Evolutionary conservation across 768 basidiomycete species (phyloP), one percentile per base, ranked within the genome.

Genomic region (Kwoniella heveanensis): DNA sequence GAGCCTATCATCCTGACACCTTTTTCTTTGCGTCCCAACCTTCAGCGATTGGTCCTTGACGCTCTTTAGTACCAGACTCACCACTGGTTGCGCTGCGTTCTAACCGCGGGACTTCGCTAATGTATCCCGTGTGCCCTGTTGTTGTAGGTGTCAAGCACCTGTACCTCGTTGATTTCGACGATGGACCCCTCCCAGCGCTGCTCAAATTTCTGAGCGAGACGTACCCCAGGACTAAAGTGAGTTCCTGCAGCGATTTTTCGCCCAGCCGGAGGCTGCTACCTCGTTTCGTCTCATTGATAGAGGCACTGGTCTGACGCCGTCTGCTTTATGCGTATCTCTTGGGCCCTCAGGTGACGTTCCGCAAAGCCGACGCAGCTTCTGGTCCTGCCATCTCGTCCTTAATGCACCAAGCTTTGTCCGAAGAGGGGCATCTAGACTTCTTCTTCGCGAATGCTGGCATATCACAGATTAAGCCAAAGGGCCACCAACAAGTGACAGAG

Each of bases 371-470:
- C 77, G 93, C 92, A 15, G 88, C 92, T 21, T 87, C 91, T 73
- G 88, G 92, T 57, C 69, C 79, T 13, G 84, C 88, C 10, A 88
- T 96, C 60, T 82, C 85, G 22, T 81, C 80, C 6, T 77, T 92
- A 1, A 92, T 92, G 77, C 81, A 88, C 60, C 86, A 83, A 61
- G 91, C 89, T 1, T 72, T 92, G 30, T 80, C 85, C 47, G 92
- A 96, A 64, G 88, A 94, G 75, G 92, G 92, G 9, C 85, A 86
- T 63, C 83, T 97, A 13, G 94, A 97, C 69, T 87, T 94, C 67
- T 96, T 96, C 83, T 97, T 93, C 76, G 94, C 94, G 32, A 96
- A 97, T 77, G 93, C 91, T 73, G 56, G 86, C 72, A 57, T 66
- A 50, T 47, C 37, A 0, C 47, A 46, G 58, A 21, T n/a, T 57